phyloP scores from a whole-genome alignment of 2,329 filamentous ascomycete genomes.

The Lachnellula arida region DNA sequence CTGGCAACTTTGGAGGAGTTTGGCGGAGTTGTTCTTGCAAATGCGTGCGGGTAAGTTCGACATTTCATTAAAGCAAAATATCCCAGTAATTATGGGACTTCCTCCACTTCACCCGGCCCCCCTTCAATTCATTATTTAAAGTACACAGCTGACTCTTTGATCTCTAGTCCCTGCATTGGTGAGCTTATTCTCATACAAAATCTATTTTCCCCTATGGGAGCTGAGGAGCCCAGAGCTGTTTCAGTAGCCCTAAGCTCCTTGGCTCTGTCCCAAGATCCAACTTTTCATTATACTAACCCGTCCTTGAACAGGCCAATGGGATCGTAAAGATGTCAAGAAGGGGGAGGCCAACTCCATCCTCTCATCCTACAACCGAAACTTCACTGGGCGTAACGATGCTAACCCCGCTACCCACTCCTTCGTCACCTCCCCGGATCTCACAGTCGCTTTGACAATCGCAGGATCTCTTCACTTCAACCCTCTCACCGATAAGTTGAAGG shows the following conservation, averaged over 20 bases:
- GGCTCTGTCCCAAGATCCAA: not conserved
- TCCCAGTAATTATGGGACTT: too few species aligned
- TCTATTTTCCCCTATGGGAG: too few species aligned
- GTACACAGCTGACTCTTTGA: too few species aligned
- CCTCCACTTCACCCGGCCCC: too few species aligned
- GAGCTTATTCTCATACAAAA: too few species aligned
- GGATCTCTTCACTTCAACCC: slow-evolving; percentile 92
- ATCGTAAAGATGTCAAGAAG: slow-evolving; percentile 89
- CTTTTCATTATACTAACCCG: not conserved
- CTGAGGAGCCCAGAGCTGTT: too few species aligned
- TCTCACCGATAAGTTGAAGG: slow-evolving; percentile 84
- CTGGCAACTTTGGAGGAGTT: slow-evolving; percentile 95
- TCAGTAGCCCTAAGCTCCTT: too few species aligned
- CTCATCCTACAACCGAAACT: slow-evolving; percentile 99
- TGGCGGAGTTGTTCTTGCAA: slow-evolving; percentile 89
- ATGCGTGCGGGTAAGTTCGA: slow-evolving; percentile 68
- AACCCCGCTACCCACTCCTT: slow-evolving; percentile 95
- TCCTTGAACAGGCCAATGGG: slow-evolving; percentile 93
- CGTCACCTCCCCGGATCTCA: slow-evolving; percentile 84
- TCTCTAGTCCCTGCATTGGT: too few species aligned
- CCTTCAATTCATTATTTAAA: too few species aligned
- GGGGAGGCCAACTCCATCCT: slow-evolving; percentile 94
- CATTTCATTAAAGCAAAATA: not conserved
- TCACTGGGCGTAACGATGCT: slow-evolving; percentile 94
- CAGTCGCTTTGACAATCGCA: slow-evolving; percentile 80